phyloP scores from a whole-genome alignment of 2,329 filamentous ascomycete species.

The Xylariaceae sp. region DNA sequence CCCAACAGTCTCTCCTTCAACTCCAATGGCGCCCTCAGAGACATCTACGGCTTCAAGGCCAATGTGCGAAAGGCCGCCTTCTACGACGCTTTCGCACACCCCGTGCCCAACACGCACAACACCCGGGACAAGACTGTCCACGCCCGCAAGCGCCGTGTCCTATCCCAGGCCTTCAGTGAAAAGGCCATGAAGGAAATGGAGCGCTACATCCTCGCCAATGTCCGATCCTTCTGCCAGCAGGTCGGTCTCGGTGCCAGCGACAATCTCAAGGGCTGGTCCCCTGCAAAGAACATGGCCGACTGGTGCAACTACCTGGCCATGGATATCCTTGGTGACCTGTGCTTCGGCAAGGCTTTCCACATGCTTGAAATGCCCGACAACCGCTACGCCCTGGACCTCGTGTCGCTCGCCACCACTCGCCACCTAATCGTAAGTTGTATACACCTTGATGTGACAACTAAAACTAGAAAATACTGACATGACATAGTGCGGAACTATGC shows the following conservation, averaged over 20 bases:
- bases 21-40: slow-evolving; percentile 60
- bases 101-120: slow-evolving; percentile 68
- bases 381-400: slow-evolving; percentile 60
- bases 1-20: slow-evolving; percentile 77
- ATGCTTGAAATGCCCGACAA: slow-evolving; percentile 57
- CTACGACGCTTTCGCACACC: slow-evolving; percentile 68
- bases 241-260: slow-evolving; percentile 41
- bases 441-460: neutral
- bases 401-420: slow-evolving; percentile 62
- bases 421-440: slow-evolving; percentile 57
- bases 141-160: slow-evolving; percentile 63
- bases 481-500: slow-evolving; percentile 63
- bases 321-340: slow-evolving; percentile 57
- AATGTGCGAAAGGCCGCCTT: slow-evolving; percentile 65
- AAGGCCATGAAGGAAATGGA: slow-evolving; percentile 63
- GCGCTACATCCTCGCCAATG: slow-evolving; percentile 59
- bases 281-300: slow-evolving; percentile 56
- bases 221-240: slow-evolving; percentile 60
- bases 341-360: slow-evolving; percentile 58
- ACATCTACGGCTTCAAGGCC: slow-evolving; percentile 59
- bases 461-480: slow-evolving; percentile 1
- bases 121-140: slow-evolving; percentile 63
- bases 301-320: slow-evolving; percentile 59
- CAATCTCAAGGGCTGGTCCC: slow-evolving; percentile 52
- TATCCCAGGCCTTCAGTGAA: slow-evolving; percentile 68